Evolutionary conservation across 2,329 filamentous ascomycete genomes (phyloP), one percentile per base, ranked within the genome.

Genomic region (Aureobasidium sp.): DNA sequence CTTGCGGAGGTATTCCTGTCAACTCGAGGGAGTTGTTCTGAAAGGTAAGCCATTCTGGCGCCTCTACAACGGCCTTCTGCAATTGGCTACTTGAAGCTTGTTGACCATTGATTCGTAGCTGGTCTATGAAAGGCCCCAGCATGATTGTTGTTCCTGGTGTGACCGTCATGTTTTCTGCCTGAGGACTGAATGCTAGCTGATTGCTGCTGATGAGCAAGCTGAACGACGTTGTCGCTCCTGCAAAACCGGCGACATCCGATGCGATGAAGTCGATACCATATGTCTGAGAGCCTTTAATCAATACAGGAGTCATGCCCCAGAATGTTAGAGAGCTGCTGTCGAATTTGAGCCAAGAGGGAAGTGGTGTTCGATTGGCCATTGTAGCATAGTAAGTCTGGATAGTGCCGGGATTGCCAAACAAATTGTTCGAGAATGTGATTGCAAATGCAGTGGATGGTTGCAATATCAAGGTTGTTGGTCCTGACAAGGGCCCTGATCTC

Each of bases 281-380:
- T 0, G 78, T 82, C 69, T 95, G 87, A 3, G 90, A 87, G 8
- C 85, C 85, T 36, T 87, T 82, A 63, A 83, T 81, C 51, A 85
- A 78, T 0, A 85, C 76, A 0, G 90, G 91, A 1, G 87, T 88
- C 37, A 76, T 83, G 27, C 92, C 92, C 0, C 82, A 83, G 68
- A 96, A 95, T 0, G 80, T 81, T 43, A 96, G 76, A 0, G 74
- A 79, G 1, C 71, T 71, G 0, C 82, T 71, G 67, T 94, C 83
- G 69, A 96, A 96, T n/a, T 77, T 77, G 48, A 96, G 78, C 92
- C 92, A 96, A 0, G 90, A 87, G 24, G 92, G 92, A 39, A 96
- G 77, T 39, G 92, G 91, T n/a, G 88, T 89, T 69, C 89, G 89
- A 69, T 93, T 83, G 5, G 79, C 80, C 4, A 89, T 88, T 3